A percentile compares a stretch with the other conserved stretches of the same genome.
phyloP scores from a whole-genome alignment of 768 basidiomycete genomes.

The Leccinum subgranulosum region DNA sequence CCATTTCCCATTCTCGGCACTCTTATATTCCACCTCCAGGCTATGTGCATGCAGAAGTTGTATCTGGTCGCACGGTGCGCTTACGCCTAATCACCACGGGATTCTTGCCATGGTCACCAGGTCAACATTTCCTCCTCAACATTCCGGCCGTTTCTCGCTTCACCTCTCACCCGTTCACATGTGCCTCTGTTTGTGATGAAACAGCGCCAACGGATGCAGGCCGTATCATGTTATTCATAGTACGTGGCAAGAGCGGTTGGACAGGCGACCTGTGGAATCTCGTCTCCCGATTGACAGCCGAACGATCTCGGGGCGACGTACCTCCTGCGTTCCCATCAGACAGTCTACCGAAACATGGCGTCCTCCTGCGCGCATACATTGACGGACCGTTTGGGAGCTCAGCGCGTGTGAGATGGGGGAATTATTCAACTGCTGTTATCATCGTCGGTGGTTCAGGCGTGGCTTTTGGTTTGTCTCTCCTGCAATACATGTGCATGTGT shows the following conservation, averaged over 20 bases:
- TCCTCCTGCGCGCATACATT: conserved; percentile 54
- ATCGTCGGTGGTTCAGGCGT: conserved; percentile 74
- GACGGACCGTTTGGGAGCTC: conserved; percentile 73
- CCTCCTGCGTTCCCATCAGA: conserved; percentile 1
- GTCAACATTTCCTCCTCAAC: conserved; percentile 73
- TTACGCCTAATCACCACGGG: conserved; percentile 59
- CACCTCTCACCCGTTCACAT: conserved; percentile 73
- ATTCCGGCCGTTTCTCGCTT: conserved; percentile 62
- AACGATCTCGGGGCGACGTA: conserved; percentile 30
- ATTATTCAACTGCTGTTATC: conserved; percentile 57
- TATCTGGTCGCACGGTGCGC: conserved; percentile 69
- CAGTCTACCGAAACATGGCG: conserved; percentile 40
- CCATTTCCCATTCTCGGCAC: not conserved
- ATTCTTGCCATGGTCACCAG: conserved; percentile 64
- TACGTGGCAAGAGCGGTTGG: conserved; percentile 70
- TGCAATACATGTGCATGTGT: conserved; percentile 61
- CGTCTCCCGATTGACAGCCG: conserved; percentile 38
- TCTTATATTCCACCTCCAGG: conserved; percentile 57
- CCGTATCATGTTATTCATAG: conserved; percentile 58
- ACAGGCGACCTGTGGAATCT: conserved; percentile 63
- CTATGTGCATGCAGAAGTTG: conserved; percentile 62
- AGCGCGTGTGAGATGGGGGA: conserved; percentile 54
- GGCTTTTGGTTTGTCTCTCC: conserved; percentile 63
- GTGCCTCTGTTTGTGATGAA: conserved; percentile 56
- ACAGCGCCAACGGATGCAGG: conserved; percentile 43